Evolutionary conservation across 176 grass and related monocot genomes (phyloP).

Genomic region (Paspalum notatum): DNA sequence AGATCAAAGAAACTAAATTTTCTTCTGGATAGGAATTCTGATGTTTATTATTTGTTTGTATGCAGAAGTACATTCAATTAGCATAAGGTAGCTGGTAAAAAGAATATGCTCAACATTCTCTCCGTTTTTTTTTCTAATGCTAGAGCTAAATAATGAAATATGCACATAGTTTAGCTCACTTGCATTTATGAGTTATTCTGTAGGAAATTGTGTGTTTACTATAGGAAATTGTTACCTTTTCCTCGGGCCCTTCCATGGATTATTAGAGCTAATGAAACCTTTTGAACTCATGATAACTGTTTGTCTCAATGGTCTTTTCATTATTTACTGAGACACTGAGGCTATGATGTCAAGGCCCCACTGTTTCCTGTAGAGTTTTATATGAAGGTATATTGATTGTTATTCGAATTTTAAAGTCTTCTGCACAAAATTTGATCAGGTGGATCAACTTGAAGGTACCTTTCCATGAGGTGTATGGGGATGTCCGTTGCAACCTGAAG

Average conservation of each 20-base stretch:
- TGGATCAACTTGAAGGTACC: constrained; percentile 99
- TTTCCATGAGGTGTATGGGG: constrained; percentile 78
- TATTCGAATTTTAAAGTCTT: constrained; percentile 12
- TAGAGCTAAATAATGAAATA: not conserved
- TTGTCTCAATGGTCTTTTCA: not conserved
- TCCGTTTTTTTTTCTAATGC: not conserved
- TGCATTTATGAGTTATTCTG: not conserved
- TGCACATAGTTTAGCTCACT: not conserved
- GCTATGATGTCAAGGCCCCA: not conserved
- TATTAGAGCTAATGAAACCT: not conserved
- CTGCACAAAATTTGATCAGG: constrained; percentile 42
- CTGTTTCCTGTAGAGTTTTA: not conserved
- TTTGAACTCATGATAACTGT: not conserved
- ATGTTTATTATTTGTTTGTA: not conserved
- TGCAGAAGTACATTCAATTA: not conserved
- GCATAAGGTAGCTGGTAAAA: not conserved
- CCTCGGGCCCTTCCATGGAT: not conserved
- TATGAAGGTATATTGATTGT: not conserved
- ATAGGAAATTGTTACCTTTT: no score
- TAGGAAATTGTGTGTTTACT: no score
- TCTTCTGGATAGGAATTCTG: no score
- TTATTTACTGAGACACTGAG: not conserved
- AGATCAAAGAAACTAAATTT: no score
- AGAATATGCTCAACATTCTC: not conserved
- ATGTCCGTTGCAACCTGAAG: constrained; percentile 80